Conservation (phyloP, 2,329 filamentous ascomycete genomes). For the Geosmithia putterillii region DNA sequence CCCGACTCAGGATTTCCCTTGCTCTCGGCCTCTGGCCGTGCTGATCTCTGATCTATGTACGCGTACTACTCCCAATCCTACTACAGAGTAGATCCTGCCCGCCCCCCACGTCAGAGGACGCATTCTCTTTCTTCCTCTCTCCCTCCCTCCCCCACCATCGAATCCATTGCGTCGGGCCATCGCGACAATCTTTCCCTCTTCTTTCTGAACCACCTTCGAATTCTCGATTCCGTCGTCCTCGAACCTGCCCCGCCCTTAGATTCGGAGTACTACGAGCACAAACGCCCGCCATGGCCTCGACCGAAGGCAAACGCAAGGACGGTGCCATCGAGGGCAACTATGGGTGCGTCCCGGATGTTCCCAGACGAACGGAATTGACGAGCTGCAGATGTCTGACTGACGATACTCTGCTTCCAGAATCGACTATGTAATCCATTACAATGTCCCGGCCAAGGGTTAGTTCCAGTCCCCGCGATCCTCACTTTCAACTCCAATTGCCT, state of each 20-base stretch:
- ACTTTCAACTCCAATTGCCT: no score
- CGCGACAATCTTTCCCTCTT: not conserved
- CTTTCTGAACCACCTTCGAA: not conserved
- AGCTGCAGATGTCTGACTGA: constrained; percentile 5
- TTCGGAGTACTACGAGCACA: not conserved
- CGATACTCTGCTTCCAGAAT: constrained; percentile 37
- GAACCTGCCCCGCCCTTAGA: not conserved
- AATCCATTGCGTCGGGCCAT: not conserved
- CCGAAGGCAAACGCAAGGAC: constrained; percentile 15
- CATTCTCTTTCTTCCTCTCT: not conserved
- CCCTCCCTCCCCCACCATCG: no score
- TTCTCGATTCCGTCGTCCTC: not conserved
- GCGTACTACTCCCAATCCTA: no score
- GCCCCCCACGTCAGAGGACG: no score
- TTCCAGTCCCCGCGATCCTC: not conserved
- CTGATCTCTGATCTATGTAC: no score
- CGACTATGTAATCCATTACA: constrained; percentile 79
- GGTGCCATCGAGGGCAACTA: constrained; percentile 22
- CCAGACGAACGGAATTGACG: not conserved
- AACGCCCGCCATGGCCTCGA: constrained; percentile 17
- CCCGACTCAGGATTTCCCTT: no score
- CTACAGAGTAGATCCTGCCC: no score
- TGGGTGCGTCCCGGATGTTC: constrained; percentile 18
- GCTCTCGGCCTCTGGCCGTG: no score
- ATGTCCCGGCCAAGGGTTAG: constrained; percentile 55